Base-by-base conservation (phyloP, 768 basidiomycete genomes). In the Crassisporium funariophilum region DNA sequence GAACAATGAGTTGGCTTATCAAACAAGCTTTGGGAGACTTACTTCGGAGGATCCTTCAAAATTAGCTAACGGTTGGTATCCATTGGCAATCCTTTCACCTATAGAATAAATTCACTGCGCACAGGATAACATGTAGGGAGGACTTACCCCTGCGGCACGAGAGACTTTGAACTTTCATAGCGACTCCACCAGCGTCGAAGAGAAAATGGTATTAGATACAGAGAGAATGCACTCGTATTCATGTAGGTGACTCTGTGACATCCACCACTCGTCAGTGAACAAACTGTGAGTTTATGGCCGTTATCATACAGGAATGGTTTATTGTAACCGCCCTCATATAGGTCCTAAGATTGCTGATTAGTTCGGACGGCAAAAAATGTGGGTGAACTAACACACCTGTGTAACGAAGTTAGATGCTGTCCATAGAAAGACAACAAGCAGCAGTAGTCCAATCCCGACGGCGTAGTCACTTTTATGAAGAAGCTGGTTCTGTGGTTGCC, bases 341-440 rank as follows among this genome's bases (percentile, higher is more conserved):
- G 59, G 47, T 75, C 71, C 82, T 81, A 48, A 2, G 19, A 42
- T 19, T 10, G 25, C 3, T 27, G 44, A 34, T 22, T 3, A 29
- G 21, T 41, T n/a, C 13, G 7, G 7, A 17, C 21, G 31, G 5
- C 4, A 34, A n/a, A 35, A 2, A 15, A 16, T 35, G 21, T 1
- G 17, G 27, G 22, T 4, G n/a, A 23, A 5, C 24, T 16, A 23
- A 40, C 66, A 35, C 49, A 85, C 89, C 77, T 92, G 88, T 9
- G 88, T 94, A 31, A 95, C 73, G 59, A 94, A 95, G 64, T 86
- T 95, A 37, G 87, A 88, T 9, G 76, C 68, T 12, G 94, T 95
- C 95, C 95, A 98, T 10, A 97, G 76, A 25, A 90, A 50, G 27
- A 92, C 91, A 41, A 95, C 91, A 15, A 82, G 47, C 2, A 91